Percentiles rank a stretch among this genome's conserved stretches.
Evolutionary conservation across 805 yeast species (phyloP).

Genomic region (Debaryomyces tyrocola): DNA sequence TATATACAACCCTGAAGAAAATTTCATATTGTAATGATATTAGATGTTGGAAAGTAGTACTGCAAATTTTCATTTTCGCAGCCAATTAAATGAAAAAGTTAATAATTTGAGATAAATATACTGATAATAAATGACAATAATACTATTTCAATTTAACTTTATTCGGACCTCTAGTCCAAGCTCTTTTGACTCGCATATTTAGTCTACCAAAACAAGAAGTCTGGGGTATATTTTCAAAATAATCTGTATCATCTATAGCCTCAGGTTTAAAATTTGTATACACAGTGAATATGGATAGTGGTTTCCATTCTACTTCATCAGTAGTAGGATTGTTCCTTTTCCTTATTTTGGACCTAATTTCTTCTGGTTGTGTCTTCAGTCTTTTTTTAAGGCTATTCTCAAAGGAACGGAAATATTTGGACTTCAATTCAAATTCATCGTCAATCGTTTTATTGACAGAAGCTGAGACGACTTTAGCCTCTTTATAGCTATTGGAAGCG

Average conservation of each 20-base stretch:
- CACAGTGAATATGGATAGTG: slow-evolving; percentile 32
- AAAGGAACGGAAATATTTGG: slow-evolving; percentile 6
- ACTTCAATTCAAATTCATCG: slow-evolving; percentile 15
- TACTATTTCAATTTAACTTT: slow-evolving; percentile 5
- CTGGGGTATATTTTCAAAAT: slow-evolving; percentile 25
- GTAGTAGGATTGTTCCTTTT: slow-evolving; percentile 13
- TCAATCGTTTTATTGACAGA: slow-evolving; percentile 12
- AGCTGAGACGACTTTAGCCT: neutral
- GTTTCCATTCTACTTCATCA: slow-evolving; percentile 26
- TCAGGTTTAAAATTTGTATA: slow-evolving; percentile 28
- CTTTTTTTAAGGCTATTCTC: neutral
- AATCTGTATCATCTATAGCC: slow-evolving; percentile 29
- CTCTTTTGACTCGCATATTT: slow-evolving; percentile 39
- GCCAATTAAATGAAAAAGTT: neutral
- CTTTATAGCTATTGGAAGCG: neutral
- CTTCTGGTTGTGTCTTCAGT: neutral
- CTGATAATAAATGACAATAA: neutral
- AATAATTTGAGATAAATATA: neutral
- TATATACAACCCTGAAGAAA: too few relatives aligned
- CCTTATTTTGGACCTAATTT: neutral
- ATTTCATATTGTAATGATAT: too few relatives aligned
- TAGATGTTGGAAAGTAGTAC: too few relatives aligned
- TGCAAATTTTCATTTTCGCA: too few relatives aligned
- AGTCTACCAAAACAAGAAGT: slow-evolving; percentile 39
- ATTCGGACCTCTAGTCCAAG: slow-evolving; percentile 33